Conservation (phyloP, 805 yeast genomes). For the Wickerhamiella occidentalis region DNA sequence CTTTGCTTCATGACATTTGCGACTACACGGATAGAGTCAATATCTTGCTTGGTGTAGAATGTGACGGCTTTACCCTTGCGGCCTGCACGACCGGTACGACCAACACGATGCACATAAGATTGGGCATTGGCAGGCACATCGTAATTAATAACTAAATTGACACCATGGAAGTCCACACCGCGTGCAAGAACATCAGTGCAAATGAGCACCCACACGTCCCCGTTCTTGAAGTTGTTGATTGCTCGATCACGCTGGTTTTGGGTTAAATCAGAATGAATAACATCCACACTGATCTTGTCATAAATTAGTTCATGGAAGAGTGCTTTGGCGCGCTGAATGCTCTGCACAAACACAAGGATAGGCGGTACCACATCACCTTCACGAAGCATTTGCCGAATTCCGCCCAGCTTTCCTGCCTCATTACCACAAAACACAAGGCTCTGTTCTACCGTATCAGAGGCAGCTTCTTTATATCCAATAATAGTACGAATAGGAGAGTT, state of each 20-base stretch:
- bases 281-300: conserved; percentile 87
- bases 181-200: conserved; percentile 94
- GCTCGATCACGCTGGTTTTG: conserved; percentile 75
- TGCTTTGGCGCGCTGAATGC: conserved; percentile 88
- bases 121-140: conserved; percentile 93
- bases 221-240: conserved; percentile 72
- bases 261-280: conserved; percentile 89
- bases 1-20: conserved; percentile 93
- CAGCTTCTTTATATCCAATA: conserved; percentile 90
- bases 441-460: conserved; percentile 73
- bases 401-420: conserved; percentile 90
- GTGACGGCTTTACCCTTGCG: conserved; percentile 79
- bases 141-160: conserved; percentile 85
- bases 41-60: conserved; percentile 84
- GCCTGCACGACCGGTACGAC: conserved; percentile 97
- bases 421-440: conserved; percentile 74
- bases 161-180: conserved; percentile 96
- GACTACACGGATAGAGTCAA: conserved; percentile 61
- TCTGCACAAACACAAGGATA: conserved; percentile 79
- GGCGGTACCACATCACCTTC: conserved; percentile 83
- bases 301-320: conserved; percentile 84
- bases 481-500: conserved; percentile 71
- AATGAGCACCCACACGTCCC: conserved; percentile 90
- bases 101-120: conserved; percentile 93
- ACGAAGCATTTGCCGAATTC: conserved; percentile 69